Percentiles rank a stretch among this genome's conserved stretches.
These are phyloP conservation scores for Teunomyces stri DNA, from an alignment of 805 yeast genomes.

Conservation along the genomic window DNA sequence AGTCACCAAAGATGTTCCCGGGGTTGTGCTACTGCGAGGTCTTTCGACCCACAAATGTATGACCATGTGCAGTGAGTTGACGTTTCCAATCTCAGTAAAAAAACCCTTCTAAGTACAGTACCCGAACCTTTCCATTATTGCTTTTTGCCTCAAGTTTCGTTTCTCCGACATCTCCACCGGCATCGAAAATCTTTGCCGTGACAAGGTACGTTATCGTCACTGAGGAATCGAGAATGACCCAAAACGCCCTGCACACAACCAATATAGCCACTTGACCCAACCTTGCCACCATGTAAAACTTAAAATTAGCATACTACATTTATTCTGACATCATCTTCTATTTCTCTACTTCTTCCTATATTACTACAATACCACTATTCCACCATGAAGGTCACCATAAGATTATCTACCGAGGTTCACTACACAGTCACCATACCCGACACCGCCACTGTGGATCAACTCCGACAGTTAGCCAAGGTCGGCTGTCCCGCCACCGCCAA, in stretches of 20 bases:
- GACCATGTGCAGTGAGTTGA: too few species aligned
- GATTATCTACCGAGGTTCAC: constrained; percentile 44
- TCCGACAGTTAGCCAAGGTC: constrained; percentile 44
- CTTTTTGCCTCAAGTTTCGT: neutral
- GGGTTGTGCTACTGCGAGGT: too few species aligned
- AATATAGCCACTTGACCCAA: neutral
- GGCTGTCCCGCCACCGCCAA: constrained; percentile 28
- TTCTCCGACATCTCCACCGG: neutral
- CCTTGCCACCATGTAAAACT: neutral
- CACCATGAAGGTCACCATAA: constrained; percentile 49
- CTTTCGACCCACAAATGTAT: too few species aligned
- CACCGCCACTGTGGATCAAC: constrained; percentile 51
- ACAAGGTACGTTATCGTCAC: neutral
- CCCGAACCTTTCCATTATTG: neutral
- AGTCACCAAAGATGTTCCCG: too few species aligned
- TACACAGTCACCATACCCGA: constrained; percentile 50
- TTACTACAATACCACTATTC: neutral
- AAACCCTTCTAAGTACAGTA: too few species aligned
- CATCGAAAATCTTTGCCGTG: neutral
- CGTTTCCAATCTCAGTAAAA: too few species aligned
- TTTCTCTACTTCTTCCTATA: neutral
- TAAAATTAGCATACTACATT: neutral
- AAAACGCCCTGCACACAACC: constrained; percentile 1
- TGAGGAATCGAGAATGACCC: neutral
- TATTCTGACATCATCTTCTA: neutral